Conservation (phyloP, 2,329 filamentous ascomycete species). For the Akanthomyces uredinophilus region DNA sequence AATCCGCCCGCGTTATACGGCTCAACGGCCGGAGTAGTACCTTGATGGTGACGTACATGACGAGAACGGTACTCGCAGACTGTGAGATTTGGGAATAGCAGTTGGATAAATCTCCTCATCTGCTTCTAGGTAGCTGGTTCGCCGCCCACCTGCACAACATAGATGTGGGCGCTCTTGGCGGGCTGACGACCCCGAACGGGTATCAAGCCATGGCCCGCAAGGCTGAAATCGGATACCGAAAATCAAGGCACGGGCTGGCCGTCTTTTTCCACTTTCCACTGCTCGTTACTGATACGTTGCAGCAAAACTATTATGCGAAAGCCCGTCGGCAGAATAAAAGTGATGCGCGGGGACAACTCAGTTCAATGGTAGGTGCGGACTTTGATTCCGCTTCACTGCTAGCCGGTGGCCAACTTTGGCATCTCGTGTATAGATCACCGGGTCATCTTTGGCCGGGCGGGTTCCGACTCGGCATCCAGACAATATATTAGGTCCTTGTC, state of each 20-base stretch:
- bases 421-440: background rate
- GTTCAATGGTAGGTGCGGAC: background rate
- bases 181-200: background rate
- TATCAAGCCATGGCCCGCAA: constrained; percentile 1
- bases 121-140: too few species aligned
- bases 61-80: background rate
- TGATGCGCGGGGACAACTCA: background rate
- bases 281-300: background rate
- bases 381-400: background rate
- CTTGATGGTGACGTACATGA: constrained; percentile 6
- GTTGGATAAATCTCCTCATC: background rate
- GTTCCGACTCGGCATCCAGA: background rate
- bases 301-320: background rate
- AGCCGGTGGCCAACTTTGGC: background rate
- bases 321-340: background rate
- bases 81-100: constrained; percentile 1
- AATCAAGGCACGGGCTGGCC: background rate
- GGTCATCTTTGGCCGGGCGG: background rate
- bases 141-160: background rate
- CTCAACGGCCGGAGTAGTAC: background rate
- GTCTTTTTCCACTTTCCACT: background rate
- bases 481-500: background rate
- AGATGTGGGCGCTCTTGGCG: background rate
- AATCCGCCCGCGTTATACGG: background rate
- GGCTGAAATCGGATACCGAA: constrained; percentile 5